Conservation (phyloP, 176 grass and related monocot genomes). For the Hsuehochloa calcarea region DNA sequence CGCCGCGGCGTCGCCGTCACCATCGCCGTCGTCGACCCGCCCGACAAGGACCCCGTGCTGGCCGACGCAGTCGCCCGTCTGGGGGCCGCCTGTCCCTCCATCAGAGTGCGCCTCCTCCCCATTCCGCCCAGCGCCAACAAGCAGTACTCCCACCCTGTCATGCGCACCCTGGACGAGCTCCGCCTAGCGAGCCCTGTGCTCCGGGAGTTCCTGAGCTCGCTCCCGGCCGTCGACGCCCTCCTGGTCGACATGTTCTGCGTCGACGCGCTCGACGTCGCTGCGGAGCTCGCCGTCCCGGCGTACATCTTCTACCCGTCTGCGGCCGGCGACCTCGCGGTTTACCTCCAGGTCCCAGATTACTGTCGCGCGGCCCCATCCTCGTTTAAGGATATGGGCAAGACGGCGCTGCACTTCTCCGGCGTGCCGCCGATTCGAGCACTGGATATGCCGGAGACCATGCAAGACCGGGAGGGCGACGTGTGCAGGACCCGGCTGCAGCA, state of each 20-base stretch:
- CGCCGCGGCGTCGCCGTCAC: slow-evolving; percentile 40
- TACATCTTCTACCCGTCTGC: slow-evolving; percentile 53
- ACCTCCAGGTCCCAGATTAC: slow-evolving; percentile 18
- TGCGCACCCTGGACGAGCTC: slow-evolving; percentile 4
- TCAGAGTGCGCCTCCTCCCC: slow-evolving; percentile 34
- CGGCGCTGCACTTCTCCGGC: slow-evolving; percentile 40
- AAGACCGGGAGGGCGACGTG: slow-evolving; percentile 39
- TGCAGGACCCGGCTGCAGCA: slow-evolving; percentile 28
- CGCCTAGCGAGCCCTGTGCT: slow-evolving; percentile 9
- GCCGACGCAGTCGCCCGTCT: slow-evolving; percentile 25
- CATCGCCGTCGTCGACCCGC: slow-evolving; percentile 36
- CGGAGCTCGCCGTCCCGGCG: slow-evolving; percentile 45
- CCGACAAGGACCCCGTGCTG: slow-evolving; percentile 7
- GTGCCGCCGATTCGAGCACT: slow-evolving; percentile 44
- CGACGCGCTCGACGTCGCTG: slow-evolving; percentile 49
- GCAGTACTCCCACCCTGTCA: background rate
- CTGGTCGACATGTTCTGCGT: slow-evolving; percentile 75
- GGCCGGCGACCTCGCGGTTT: slow-evolving; percentile 36
- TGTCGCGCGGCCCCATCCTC: slow-evolving; percentile 3
- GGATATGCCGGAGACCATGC: slow-evolving; percentile 43
- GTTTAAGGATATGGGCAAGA: slow-evolving; percentile 53
- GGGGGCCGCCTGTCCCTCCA: slow-evolving; percentile 24
- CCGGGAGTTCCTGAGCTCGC: background rate
- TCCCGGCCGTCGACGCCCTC: slow-evolving; percentile 26
- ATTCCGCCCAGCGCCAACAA: background rate